These are phyloP conservation scores for Gossypium anomalum DNA, from an alignment of 345 rosid genomes.

Conservation along the genomic window DNA sequence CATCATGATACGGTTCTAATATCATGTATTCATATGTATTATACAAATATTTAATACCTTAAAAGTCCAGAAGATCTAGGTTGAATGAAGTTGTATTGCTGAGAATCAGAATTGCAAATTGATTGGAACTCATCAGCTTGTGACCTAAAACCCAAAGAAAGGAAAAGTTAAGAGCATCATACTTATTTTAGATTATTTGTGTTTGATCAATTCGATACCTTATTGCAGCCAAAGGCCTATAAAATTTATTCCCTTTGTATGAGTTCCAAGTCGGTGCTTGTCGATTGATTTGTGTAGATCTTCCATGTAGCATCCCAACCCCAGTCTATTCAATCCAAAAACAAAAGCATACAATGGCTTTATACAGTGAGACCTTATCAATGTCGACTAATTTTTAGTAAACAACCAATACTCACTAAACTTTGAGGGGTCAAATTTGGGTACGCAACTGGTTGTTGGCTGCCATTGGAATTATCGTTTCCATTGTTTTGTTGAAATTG, in stretches of 20 bases:
- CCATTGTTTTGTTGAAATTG: constrained; percentile 2
- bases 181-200: not conserved
- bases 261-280: constrained; percentile 4
- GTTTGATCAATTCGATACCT: constrained; percentile 13
- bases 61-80: not conserved
- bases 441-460: not conserved
- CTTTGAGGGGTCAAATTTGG: constrained; percentile 10
- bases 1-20: not conserved
- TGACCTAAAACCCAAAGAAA: constrained; percentile 2
- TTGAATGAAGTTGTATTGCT: not conserved
- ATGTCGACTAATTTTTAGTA: not conserved
- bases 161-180: not conserved
- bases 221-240: constrained; percentile 6
- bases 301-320: constrained; percentile 4
- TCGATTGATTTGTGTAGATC: constrained; percentile 11
- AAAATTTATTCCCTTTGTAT: constrained; percentile 3
- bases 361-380: not conserved
- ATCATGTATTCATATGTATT: not conserved
- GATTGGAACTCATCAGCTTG: not conserved
- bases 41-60: not conserved
- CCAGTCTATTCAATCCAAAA: constrained; percentile 12
- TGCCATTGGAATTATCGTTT: not conserved
- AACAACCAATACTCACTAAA: constrained; percentile 9
- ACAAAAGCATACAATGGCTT: not conserved
- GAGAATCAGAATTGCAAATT: not conserved